Base-by-base conservation (phyloP, 2,329 filamentous ascomycete species). In the Bipolaris zeicola region DNA sequence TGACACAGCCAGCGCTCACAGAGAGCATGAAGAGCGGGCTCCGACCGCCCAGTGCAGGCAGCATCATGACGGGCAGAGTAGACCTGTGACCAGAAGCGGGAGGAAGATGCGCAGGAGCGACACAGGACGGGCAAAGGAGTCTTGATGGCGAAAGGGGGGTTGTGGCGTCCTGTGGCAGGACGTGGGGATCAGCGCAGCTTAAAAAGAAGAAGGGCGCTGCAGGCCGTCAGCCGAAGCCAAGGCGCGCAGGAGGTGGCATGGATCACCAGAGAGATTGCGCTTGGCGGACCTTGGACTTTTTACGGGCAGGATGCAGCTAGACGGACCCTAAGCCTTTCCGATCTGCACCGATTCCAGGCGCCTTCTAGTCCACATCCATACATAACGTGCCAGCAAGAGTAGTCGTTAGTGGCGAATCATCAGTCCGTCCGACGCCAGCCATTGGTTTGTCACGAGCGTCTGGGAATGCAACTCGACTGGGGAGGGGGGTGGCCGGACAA, bases 11-110 rank as follows among this genome's bases (percentile, higher is more conserved):
- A n/a, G 71, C 70, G 55, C 66, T 67, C 50, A 67, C 64, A 24
- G 71, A 69, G 31, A 75, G 66, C 46, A 60, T 60, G 39, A 73
- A 67, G 48, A 75, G 61, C 50, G 71, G 71, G 56, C 65, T 71
- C 42, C 71, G 70, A 48, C 69, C 64, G 56, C 70, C 70, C 42
- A 64, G 57, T 48, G 68, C 61, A 22, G 71, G 64, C 57, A 74
- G 57, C 71, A 74, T 72, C 61, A 66, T 71, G 53, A 47, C 67
- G 57, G 49, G 41, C 43, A 49, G 50, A 51, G 55, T 33, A 48
- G 24, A 26, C 24, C 6, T 26, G 6, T 24, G 16, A 52, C 50
- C 49, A 42, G 41, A 38, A 57, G 20, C 42, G 46, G 33, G 49
- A 43, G 47, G n/a, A 28, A 38, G 51, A 24, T 33, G 57, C 41